A percentile compares a stretch with the other conserved stretches of the same genome.
Evolutionary conservation across 1,139 yeast species (phyloP).

Genomic region (Suhomyces maxii): DNA sequence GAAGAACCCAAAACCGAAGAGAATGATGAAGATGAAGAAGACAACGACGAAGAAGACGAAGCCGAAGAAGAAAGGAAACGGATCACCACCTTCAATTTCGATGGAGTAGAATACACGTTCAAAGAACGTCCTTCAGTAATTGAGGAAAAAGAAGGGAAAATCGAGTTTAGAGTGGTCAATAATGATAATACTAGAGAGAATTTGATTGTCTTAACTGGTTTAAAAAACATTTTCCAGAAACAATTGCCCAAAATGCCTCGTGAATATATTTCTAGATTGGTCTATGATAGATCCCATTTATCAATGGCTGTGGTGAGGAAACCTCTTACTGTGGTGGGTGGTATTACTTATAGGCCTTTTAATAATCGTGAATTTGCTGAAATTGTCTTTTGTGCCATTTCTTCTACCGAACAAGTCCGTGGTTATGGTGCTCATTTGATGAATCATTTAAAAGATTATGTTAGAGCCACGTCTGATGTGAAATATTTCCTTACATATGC

Average conservation of each 20-base stretch:
- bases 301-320: constrained; percentile 95
- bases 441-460: constrained; percentile 97
- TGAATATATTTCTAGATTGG: constrained; percentile 91
- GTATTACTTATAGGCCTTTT: constrained; percentile 94
- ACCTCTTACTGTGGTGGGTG: constrained; percentile 95
- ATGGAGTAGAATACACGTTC: constrained; percentile 80
- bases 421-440: constrained; percentile 98
- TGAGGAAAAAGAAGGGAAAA: constrained; percentile 87
- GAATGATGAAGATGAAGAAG: constrained; percentile 28
- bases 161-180: constrained; percentile 93
- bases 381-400: constrained; percentile 96
- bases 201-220: constrained; percentile 88
- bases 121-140: constrained; percentile 92
- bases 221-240: constrained; percentile 93
- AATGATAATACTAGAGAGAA: constrained; percentile 88
- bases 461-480: constrained; percentile 82
- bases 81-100: constrained; percentile 47
- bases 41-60: constrained; percentile 49
- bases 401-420: constrained; percentile 94
- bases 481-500: constrained; percentile 93
- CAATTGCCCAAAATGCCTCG: constrained; percentile 98
- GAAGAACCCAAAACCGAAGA: constrained; percentile 13
- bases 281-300: constrained; percentile 89
- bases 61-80: constrained; percentile 54
- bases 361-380: constrained; percentile 91